Evolutionary conservation across 2,329 filamentous ascomycete genomes (phyloP), one percentile per base, ranked within the genome.

Genomic region (Colletotrichum lindemuthianum): DNA sequence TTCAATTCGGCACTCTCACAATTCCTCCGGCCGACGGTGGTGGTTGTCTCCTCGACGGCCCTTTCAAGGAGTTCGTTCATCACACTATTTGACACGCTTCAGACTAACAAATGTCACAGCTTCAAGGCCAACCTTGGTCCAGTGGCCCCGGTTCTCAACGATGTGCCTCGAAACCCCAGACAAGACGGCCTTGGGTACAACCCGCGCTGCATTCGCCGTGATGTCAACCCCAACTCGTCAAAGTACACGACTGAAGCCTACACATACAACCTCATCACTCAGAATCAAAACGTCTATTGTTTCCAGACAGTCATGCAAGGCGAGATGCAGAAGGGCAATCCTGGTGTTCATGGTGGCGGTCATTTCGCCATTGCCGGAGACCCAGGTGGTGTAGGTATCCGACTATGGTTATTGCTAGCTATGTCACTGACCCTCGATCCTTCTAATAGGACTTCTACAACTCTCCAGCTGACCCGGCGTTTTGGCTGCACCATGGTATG

Each of bases 11-110:
- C 47, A 61, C 3, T 24, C 45, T 37, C 63, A 70, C 24, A 45
- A 72, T 54, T 70, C 33, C 82, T 81, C 3, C 79, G 80, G 86
- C 83, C n/a, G 77, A 78, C 8, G 86, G 86, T 9, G 86, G 86
- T 48, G 86, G 84, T 36, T 87, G 84, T 68, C 72, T 87, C 6
- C 70, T 74, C 44, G 75, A 73, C 0, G 85, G 85, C 0, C 84
- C 84, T 0, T 86, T 87, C 74, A 79, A 76, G 68, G 76, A 85
- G 77, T 80, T 60, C 39, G 72, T 69, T 15, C 33, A 24, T 13
- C 16, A 8, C 8, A 9, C 16, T 15, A 32, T 15, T 81, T 83
- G 72, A 77, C 78, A 41, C 24, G 8, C 55, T 40, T 32, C 16
- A 77, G 79, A 24, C 55, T 81, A 79, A 72, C 71, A 75, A 36